A percentile compares a stretch with the other conserved stretches of the same genome.
Conservation (phyloP, 306 rosid species). For the Sesbania bispinosa region DNA sequence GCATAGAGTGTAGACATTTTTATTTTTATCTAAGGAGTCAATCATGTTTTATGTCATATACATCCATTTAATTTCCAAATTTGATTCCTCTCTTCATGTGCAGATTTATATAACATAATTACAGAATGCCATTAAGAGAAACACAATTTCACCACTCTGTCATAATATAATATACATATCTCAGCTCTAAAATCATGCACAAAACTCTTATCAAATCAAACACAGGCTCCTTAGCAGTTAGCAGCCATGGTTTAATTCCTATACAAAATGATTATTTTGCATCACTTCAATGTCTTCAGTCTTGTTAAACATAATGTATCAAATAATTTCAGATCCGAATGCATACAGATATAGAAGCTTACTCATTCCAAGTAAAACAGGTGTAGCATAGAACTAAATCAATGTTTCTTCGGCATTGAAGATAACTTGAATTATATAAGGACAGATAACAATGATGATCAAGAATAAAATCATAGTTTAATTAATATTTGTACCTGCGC, state of each 20-base stretch:
- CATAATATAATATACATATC: background rate
- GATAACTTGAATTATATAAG: background rate
- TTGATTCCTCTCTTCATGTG: background rate
- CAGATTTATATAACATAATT: background rate
- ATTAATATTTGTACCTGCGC: slow-evolving; percentile 62
- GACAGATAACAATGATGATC: background rate
- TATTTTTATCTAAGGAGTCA: background rate
- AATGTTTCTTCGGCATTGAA: no score
- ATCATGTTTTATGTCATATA: background rate
- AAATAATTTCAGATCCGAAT: background rate
- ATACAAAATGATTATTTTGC: no score
- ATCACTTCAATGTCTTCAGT: no score
- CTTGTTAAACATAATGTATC: background rate
- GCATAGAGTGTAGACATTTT: background rate
- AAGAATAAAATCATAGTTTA: background rate
- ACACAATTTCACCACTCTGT: background rate
- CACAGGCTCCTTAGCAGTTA: background rate
- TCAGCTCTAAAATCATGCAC: background rate
- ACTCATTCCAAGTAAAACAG: no score
- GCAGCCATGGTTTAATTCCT: background rate
- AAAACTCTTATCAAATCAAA: background rate
- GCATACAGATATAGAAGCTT: background rate
- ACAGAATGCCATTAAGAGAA: background rate
- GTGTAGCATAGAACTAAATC: no score
- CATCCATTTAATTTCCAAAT: background rate